Evolutionary conservation across 768 basidiomycete genomes (phyloP).

Genomic region (Termitomyces sp.): DNA sequence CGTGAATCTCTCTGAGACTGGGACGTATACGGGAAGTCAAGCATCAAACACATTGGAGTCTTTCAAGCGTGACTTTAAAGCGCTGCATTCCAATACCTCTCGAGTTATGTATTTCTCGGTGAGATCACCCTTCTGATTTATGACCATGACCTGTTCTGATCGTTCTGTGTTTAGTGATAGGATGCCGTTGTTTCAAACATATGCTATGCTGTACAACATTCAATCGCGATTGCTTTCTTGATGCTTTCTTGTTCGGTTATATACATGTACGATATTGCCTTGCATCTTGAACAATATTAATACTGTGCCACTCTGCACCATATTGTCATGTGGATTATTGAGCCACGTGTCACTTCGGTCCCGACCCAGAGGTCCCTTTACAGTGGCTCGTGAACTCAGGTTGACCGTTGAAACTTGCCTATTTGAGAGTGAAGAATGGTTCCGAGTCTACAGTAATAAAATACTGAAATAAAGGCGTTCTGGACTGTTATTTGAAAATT

Average conservation of each 20-base stretch:
- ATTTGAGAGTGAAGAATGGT: not conserved
- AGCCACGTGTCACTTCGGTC: not conserved
- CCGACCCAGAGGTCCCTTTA: too few relatives aligned
- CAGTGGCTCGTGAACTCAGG: not conserved
- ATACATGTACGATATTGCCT: not conserved
- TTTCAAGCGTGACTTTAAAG: slow-evolving; percentile 47
- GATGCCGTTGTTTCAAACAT: not conserved
- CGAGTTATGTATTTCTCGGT: slow-evolving; percentile 37
- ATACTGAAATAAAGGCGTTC: not conserved
- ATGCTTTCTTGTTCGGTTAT: not conserved
- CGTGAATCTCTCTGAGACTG: slow-evolving; percentile 35
- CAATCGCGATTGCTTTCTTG: not conserved
- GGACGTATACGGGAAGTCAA: slow-evolving; percentile 29
- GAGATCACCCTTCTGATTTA: slow-evolving; percentile 5
- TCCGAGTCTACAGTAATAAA: not conserved
- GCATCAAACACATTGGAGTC: slow-evolving; percentile 33
- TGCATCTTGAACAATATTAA: not conserved
- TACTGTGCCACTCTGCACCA: not conserved
- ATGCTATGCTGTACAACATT: not conserved
- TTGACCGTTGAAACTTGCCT: not conserved
- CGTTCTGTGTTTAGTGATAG: not conserved
- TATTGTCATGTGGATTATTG: not conserved
- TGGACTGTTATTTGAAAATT: not conserved
- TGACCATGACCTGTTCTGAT: not conserved
- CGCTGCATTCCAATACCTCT: slow-evolving; percentile 26